Evolutionary conservation across 768 basidiomycete genomes (phyloP), one percentile per base, ranked within the genome.

Genomic region (Amanita pseudoporphyria): DNA sequence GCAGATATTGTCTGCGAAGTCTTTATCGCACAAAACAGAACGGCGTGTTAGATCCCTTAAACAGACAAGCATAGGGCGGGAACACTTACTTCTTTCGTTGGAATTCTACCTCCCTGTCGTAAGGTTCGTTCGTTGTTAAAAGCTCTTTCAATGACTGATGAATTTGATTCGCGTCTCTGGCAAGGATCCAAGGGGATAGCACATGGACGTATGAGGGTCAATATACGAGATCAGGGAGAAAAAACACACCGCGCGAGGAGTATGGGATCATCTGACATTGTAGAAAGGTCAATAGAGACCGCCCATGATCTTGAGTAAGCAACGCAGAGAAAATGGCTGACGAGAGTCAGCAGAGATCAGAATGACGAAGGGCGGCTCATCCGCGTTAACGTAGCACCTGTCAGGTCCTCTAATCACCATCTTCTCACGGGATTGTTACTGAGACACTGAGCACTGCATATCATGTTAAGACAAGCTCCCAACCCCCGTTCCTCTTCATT

Each of bases 71-170:
- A 41, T 19, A 24, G 3, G 26, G 18, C 16, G 24, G 32, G 53
- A 31, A 21, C 5, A 69, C 89, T 67, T 64, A 91, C 93, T 81
- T 84, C 68, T 88, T 87, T 58, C 93, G 76, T 63, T 82, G 79
- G 56, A 85, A 82, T 60, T 97, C 93, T 37, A 92, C 80, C 52
- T 93, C 87, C 62, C 74, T 85, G 53, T 87, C 84, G 76, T 84
- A 93, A 30, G 90, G 87, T 45, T 83, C 79, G 52, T 76, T 81
- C 33, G 73, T 74, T 61, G 83, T 84, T 51, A 94, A 73, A 45
- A 81, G 64, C 54, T 84, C 84, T 67, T 87, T 90, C 50, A 95
- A 67, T 32, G 72, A 76, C 60, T 84, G 80, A 51, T 87, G 81
- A 54, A 84, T 75, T 57, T 71, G 70, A 62, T 84, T 88, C 57